Evolutionary conservation across 208 protist species (phyloP).

Genomic region (Porcisia deanei): DNA sequence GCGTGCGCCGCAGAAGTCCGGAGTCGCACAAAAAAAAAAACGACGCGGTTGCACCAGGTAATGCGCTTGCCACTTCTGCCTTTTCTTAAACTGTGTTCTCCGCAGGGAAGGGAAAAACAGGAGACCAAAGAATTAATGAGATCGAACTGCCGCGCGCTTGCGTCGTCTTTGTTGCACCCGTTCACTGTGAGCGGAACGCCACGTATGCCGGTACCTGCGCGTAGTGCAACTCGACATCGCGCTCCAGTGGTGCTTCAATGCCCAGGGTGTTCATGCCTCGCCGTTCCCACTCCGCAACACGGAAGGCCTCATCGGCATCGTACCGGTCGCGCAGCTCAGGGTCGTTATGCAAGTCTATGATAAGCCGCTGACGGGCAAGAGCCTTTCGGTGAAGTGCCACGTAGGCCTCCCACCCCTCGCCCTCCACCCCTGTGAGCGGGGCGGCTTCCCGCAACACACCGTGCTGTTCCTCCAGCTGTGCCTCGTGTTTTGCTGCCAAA

Average conservation of each 20-base stretch:
- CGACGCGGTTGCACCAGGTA: not conserved
- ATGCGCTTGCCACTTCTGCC: not conserved
- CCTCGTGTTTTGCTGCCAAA: conserved; percentile 37
- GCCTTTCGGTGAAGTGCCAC: conserved; percentile 83
- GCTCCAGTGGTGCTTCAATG: conserved; percentile 40
- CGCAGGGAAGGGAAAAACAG: not conserved
- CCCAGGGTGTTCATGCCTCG: conserved; percentile 64
- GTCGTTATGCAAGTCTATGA: conserved; percentile 81
- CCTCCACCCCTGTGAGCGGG: conserved; percentile 81
- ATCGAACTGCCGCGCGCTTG: not conserved
- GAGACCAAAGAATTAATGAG: not conserved
- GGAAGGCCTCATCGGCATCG: conserved; percentile 51
- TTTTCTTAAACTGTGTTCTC: not conserved
- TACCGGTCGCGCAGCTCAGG: conserved; percentile 56
- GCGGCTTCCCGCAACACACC: conserved; percentile 66
- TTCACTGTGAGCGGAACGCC: conserved; percentile 62
- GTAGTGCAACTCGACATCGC: conserved; percentile 59
- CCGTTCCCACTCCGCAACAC: conserved; percentile 49
- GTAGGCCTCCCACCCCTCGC: conserved; percentile 83
- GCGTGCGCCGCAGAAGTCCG: not conserved
- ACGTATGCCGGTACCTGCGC: conserved; percentile 83
- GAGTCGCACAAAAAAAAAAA: not conserved
- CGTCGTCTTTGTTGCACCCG: no score
- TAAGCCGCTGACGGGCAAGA: conserved; percentile 75
- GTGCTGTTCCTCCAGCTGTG: conserved; percentile 57